Evolutionary conservation across 192 early-diverging fungal species (phyloP).

Genomic region (Kappamyces sp.): DNA sequence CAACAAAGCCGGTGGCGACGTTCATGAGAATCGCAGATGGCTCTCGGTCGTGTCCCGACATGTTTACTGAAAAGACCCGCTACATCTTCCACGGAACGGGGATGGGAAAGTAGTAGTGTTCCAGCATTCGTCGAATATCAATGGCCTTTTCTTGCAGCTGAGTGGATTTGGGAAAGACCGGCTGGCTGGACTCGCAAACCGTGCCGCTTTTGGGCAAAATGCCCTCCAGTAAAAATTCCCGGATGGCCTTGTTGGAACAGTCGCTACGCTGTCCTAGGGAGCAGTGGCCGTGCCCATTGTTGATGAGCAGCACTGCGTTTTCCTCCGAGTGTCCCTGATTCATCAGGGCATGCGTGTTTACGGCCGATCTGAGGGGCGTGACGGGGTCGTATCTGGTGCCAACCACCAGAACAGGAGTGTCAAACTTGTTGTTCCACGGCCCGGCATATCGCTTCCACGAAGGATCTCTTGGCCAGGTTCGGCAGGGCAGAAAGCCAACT

Average conservation of each 20-base stretch:
- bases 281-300: conserved; percentile 40
- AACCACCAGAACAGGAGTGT: conserved; percentile 31
- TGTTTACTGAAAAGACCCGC: too few relatives aligned
- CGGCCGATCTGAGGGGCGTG: conserved; percentile 32
- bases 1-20: conserved; percentile 10
- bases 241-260: conserved; percentile 29
- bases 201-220: conserved; percentile 2
- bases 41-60: too few relatives aligned
- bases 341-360: conserved; percentile 13
- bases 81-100: too few relatives aligned
- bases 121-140: too few relatives aligned
- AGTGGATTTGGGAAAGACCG: neutral
- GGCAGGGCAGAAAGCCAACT: neutral
- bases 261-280: conserved; percentile 23
- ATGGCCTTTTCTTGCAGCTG: too few relatives aligned
- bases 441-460: conserved; percentile 30
- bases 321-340: conserved; percentile 14
- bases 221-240: conserved; percentile 17
- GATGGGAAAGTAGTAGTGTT: too few relatives aligned
- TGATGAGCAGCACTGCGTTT: conserved; percentile 27
- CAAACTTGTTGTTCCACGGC: conserved; percentile 36
- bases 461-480: conserved; percentile 7
- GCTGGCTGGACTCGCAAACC: neutral
- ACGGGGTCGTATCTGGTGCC: conserved; percentile 40
- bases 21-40: too few relatives aligned